Base-by-base conservation (phyloP, 1,139 yeast genomes). In the Geotrichum reessii region DNA sequence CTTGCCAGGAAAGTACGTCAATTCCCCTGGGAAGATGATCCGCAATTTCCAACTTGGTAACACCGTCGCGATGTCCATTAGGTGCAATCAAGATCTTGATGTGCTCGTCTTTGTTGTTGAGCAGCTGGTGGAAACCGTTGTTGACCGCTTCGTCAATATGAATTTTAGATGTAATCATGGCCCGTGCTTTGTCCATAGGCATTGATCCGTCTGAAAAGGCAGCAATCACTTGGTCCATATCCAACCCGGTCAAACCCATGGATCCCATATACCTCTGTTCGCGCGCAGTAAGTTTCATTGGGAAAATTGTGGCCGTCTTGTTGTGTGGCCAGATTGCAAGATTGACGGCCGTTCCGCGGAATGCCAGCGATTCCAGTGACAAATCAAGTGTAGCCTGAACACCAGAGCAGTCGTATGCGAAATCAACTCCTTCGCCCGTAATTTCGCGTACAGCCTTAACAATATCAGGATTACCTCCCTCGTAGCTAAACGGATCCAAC, bases 331-430 rank as follows among this genome's bases (percentile, higher is more conserved):
- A 81, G 24, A 67, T 61, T 0, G 89, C 89, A 46, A 84, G 78
- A 66, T 84, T 84, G 53, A 84, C 83, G 4, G 86, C 86, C 14
- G 76, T 74, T 52, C 89, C 90, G 57, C 81, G 78, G n/a, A 83
- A 79, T 52, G 81, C 76, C 44, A 83, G 70, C 21, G 84, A 78
- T 54, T 76, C 77, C 27, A 84, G 69, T 2, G 84, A 77, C 1
- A 84, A 74, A 42, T 76, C 74, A 64, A 81, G 80, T 2, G 88
- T 83, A 2, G 75, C 76, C 52, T 79, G 81, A 27, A 81, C 71
- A 33, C 89, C 89, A 0, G 86, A 81, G 68, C 87, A 82, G 69
- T 85, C 89, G 68, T 78, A 84, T 0, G 84, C 73, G 50, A 78
- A 78, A 58, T 81, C 78, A 64, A 80, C 84, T 1, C 88, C 89